phyloP scores from a whole-genome alignment of 345 rosid species.

The Rhizophora mangle region DNA sequence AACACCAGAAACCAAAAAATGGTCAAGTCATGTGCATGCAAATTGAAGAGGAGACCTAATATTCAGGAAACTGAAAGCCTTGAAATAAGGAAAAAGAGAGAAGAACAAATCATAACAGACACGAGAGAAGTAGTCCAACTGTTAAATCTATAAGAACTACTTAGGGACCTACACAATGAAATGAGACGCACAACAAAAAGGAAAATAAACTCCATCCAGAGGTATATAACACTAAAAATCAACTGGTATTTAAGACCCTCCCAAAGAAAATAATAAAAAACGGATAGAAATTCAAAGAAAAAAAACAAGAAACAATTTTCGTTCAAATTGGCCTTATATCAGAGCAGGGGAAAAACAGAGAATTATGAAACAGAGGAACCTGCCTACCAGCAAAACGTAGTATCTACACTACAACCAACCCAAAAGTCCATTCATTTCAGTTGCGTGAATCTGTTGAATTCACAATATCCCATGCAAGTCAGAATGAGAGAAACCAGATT shows the following conservation, averaged over 20 bases:
- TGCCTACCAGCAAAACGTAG: too few species aligned
- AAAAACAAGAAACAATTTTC: not conserved
- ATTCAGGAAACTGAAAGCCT: slow-evolving; percentile 37
- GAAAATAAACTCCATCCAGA: slow-evolving; percentile 1
- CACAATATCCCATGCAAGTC: too few species aligned
- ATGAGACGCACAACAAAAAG: not conserved
- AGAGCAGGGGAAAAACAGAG: too few species aligned
- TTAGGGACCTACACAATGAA: not conserved
- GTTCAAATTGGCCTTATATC: too few species aligned
- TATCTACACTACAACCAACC: too few species aligned
- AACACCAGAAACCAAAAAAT: slow-evolving; percentile 15
- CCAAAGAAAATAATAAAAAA: not conserved
- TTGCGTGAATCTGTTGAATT: too few species aligned
- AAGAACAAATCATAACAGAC: slow-evolving; percentile 13
- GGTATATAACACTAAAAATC: not conserved
- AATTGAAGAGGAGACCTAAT: slow-evolving; percentile 14
- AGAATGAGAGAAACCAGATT: too few species aligned
- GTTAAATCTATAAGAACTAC: not conserved
- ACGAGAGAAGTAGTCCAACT: slow-evolving; percentile 12
- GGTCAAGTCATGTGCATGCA: not conserved
- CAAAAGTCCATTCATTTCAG: too few species aligned
- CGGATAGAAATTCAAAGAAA: too few species aligned
- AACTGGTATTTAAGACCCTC: not conserved
- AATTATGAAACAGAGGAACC: too few species aligned
- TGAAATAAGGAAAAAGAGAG: slow-evolving; percentile 23